Percentiles rank a stretch among this genome's conserved stretches.
Evolutionary conservation across 225 moss, liverwort and hornwort genomes (phyloP).

Genomic region (Takakia lepidozioides): DNA sequence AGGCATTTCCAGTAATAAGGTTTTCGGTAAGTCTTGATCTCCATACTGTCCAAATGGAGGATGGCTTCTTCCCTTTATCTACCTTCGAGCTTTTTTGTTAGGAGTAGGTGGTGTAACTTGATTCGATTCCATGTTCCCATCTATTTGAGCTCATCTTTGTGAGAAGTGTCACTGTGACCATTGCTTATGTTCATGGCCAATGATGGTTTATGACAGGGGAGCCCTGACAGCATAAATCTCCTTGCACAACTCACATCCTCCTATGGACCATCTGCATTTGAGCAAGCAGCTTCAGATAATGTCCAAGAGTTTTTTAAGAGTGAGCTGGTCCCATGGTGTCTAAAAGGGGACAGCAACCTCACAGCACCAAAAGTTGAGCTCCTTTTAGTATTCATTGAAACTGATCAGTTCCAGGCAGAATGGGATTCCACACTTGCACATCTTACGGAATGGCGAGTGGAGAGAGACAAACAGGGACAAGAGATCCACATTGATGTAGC

Average conservation of each 20-base stretch:
- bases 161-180: too few relatives aligned
- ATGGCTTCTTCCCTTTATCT: too few relatives aligned
- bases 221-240: slow-evolving; percentile 68
- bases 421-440: slow-evolving; percentile 60
- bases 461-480: slow-evolving; percentile 18
- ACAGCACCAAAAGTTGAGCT: slow-evolving; percentile 68
- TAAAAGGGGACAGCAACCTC: slow-evolving; percentile 43
- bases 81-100: too few relatives aligned
- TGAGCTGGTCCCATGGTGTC: slow-evolving; percentile 79
- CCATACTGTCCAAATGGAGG: too few relatives aligned
- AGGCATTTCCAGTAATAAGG: slow-evolving; percentile 50
- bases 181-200: too few relatives aligned
- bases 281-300: slow-evolving; percentile 11
- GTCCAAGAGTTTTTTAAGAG: slow-evolving; percentile 43
- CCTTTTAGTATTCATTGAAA: slow-evolving; percentile 69
- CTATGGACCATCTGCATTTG: slow-evolving; percentile 61
- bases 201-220: slow-evolving; percentile 64
- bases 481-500: slow-evolving; percentile 26
- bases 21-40: slow-evolving; percentile 48
- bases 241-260: slow-evolving; percentile 68
- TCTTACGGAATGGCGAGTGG: slow-evolving; percentile 44
- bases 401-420: slow-evolving; percentile 44
- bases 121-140: too few relatives aligned
- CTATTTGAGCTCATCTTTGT: too few relatives aligned
- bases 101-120: too few relatives aligned